Evolutionary conservation across 768 basidiomycete genomes (phyloP).

Genomic region (Hypholoma fasciculare): DNA sequence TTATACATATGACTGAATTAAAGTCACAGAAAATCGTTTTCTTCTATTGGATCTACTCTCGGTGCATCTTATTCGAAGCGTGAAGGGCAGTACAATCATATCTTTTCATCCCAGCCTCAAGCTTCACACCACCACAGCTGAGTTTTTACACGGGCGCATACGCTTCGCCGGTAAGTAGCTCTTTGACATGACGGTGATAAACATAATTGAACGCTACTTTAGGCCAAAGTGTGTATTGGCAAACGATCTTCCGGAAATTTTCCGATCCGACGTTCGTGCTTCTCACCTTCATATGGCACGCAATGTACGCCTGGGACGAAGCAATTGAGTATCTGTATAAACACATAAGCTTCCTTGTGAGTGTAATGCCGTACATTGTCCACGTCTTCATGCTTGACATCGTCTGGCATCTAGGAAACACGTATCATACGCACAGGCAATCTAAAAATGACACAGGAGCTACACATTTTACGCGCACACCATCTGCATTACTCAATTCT

Average conservation of each 20-base stretch:
- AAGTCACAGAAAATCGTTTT: slow-evolving; percentile 23
- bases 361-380: no score
- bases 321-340: slow-evolving; percentile 52
- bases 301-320: slow-evolving; percentile 64
- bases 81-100: slow-evolving; percentile 48
- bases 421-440: no score
- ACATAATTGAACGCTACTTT: slow-evolving; percentile 11
- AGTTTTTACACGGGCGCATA: slow-evolving; percentile 45
- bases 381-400: no score
- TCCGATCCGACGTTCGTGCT: slow-evolving; percentile 58
- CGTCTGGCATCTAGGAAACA: no score
- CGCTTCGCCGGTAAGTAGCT: slow-evolving; percentile 37
- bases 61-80: slow-evolving; percentile 46
- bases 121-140: slow-evolving; percentile 38
- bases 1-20: background rate
- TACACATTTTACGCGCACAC: slow-evolving; percentile 62
- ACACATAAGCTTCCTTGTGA: slow-evolving; percentile 49
- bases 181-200: background rate
- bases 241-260: slow-evolving; percentile 37
- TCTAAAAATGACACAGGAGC: slow-evolving; percentile 41
- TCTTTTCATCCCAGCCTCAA: slow-evolving; percentile 45
- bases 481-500: slow-evolving; percentile 58
- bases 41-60: slow-evolving; percentile 48
- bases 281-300: slow-evolving; percentile 57
- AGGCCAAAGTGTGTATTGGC: slow-evolving; percentile 49